Evolutionary conservation across 2,329 filamentous ascomycete species (phyloP).

Genomic region (Neofusicoccum umdonicola): DNA sequence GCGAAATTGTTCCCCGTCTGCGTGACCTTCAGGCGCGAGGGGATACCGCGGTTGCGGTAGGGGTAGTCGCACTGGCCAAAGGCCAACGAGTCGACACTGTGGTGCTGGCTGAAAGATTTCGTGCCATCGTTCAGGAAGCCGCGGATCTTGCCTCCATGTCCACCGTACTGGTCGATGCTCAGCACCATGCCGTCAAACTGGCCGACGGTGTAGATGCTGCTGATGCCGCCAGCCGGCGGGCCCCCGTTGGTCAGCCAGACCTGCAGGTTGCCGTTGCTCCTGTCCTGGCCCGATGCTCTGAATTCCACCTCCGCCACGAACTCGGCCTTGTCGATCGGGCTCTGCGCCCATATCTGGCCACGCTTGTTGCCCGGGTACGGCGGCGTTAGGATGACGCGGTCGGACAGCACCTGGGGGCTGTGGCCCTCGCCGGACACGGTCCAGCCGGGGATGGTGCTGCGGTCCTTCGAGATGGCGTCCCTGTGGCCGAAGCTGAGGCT

Average conservation of each 20-base stretch:
- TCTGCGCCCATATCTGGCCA: constrained; percentile 77
- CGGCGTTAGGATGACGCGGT: constrained; percentile 89
- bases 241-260: constrained; percentile 83
- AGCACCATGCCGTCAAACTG: constrained; percentile 89
- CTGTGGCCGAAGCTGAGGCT: constrained; percentile 76
- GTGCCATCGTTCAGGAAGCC: constrained; percentile 92
- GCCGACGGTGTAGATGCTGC: constrained; percentile 79
- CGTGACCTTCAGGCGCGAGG: constrained; percentile 76
- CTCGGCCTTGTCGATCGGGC: constrained; percentile 57
- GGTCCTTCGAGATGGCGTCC: constrained; percentile 60
- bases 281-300: constrained; percentile 79
- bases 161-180: constrained; percentile 79
- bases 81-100: constrained; percentile 76
- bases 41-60: constrained; percentile 87
- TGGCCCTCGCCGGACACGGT: constrained; percentile 54
- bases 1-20: constrained; percentile 63
- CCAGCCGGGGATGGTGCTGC: constrained; percentile 57
- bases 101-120: constrained; percentile 72
- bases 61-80: constrained; percentile 90
- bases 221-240: constrained; percentile 61
- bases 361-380: constrained; percentile 81
- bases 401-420: constrained; percentile 66
- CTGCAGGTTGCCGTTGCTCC: constrained; percentile 84
- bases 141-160: constrained; percentile 74
- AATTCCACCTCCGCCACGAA: constrained; percentile 88